Base-by-base conservation (phyloP, 768 basidiomycete genomes). In the Hemileccinum impolitum region DNA sequence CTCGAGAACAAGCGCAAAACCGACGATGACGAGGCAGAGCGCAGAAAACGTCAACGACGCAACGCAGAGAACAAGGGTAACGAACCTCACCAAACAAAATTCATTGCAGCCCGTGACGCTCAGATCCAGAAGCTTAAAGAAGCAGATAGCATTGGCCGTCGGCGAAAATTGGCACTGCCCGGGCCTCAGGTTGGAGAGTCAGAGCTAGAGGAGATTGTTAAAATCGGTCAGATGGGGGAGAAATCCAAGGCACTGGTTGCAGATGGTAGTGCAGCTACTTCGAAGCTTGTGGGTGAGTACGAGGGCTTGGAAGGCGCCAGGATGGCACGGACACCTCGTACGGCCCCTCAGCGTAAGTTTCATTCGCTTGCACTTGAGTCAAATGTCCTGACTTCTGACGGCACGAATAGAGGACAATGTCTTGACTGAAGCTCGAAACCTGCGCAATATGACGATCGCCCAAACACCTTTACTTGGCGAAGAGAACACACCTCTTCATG, bases 81-180 rank as follows among this genome's bases (percentile, higher is more conserved):
- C 28, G 78, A 78, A 49, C 74, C 75, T 9, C 84, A 89, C 54
- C 87, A 94, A 64, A 91, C 92, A 26, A 95, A 96, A 65, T 99
- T 99, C 59, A 81, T 97, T 38, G 86, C 94, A n/a, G 93, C 94
- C 6, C 83, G 95, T 48, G 94, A 98, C 64, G 94, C 94, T 1
- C 95, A 99, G 67, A 97, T 98, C 57, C 93, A 96, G 66, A 94
- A 94, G 68, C 74, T 98, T 49, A 96, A 96, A 68, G 96, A 99
- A 67, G 94, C 94, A 17, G 94, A 97, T 66, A 93, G 90, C 45
- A 94, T 98, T 49, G 89, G 92, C 21, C 80, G 92, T 55, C 71
- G 96, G 56, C 72, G 91, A 57, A 90, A 90, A 68, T 74, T 99
- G 25, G 79, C 81, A 46, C 75, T 99, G 13, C 96, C 96, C 0